Evolutionary conservation across 1,284 basidiomycete genomes (phyloP), one percentile per base, ranked within the genome.

Genomic region (Irpex sp.): DNA sequence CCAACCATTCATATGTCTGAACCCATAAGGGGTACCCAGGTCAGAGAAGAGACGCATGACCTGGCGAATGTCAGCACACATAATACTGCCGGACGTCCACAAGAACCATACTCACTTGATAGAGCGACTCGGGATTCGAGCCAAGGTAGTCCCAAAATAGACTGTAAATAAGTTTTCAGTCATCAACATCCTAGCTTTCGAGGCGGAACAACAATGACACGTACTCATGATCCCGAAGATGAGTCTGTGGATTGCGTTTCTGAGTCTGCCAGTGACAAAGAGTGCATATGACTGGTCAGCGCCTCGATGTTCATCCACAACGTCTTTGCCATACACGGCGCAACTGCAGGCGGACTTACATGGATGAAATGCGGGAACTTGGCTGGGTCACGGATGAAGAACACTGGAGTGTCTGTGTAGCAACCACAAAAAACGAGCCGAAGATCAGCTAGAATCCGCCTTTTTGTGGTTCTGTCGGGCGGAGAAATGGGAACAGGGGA

Each of bases 341-440:
- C 13, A 26, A 26, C 21, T 9, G 35, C 17, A 11, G 36, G 26
- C 26, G 26, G 26, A 26, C 65, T 39, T 37, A 66, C 81, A 79
- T 97, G 95, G 69, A 96, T 95, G 79, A 97, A 95, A 78, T 93
- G 86, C 11, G 90, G 86, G 81, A 92, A 92, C 74, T 93, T 93
- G 72, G 88, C 80, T 7, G 91, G 88, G 69, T 93, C 91, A 61
- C 89, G 86, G 67, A 95, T 84, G 80, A 94, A 94, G 81, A 94
- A 95, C 62, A 94, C 86, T 13, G 93, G 93, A 1, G 92, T 95
- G 78, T 95, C 72, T 73, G 47, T 31, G 26, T 46, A 26, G 3
- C n/a, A 36, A 31, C 2, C 17, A 46, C 17, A 39, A 36, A 31
- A 31, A 50, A 35, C 26, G 26, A 26, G 3, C 26, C 26, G 26